Conservation (phyloP, 2,329 filamentous ascomycete species). For the Coniella vitis region DNA sequence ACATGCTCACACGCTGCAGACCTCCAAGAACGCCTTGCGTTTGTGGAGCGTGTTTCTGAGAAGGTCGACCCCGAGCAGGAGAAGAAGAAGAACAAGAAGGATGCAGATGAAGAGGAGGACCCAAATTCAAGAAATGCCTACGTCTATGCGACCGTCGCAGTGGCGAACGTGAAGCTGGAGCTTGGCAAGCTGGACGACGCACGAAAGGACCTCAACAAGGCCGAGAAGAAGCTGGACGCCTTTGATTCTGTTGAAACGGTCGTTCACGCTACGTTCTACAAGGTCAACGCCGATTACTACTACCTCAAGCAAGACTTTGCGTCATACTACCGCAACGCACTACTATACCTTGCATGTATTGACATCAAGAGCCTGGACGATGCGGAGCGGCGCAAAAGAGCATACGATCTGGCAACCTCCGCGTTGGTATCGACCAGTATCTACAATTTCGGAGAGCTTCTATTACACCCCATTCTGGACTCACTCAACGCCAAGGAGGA, state of each 20-base stretch:
- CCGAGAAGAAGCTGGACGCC: constrained; percentile 78
- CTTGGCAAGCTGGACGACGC: constrained; percentile 75
- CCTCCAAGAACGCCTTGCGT: constrained; percentile 76
- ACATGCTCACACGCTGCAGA: constrained; percentile 43
- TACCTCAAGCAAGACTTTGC: constrained; percentile 91
- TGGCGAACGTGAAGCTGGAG: constrained; percentile 79
- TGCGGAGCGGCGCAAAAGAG: constrained; percentile 71
- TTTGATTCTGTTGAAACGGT: constrained; percentile 95
- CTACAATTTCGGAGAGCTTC: constrained; percentile 99
- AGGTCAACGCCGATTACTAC: constrained; percentile 91
- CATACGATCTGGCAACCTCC: constrained; percentile 88
- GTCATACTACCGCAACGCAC: constrained; percentile 93
- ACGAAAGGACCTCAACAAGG: constrained; percentile 77
- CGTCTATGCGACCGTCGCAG: constrained; percentile 87
- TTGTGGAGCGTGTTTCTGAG: constrained; percentile 74
- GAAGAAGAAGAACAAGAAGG: constrained; percentile 18
- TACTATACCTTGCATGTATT: constrained; percentile 95
- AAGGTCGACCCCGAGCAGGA: constrained; percentile 80
- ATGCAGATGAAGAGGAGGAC: constrained; percentile 16
- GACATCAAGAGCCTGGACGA: constrained; percentile 68
- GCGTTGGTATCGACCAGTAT: constrained; percentile 90
- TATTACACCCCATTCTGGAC: constrained; percentile 92
- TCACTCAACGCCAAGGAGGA: constrained; percentile 65
- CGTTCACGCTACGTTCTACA: constrained; percentile 94
- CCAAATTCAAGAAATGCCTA: constrained; percentile 77